phyloP scores from a whole-genome alignment of 164 flowering plant species.

The Dillenia suffruticosa region DNA sequence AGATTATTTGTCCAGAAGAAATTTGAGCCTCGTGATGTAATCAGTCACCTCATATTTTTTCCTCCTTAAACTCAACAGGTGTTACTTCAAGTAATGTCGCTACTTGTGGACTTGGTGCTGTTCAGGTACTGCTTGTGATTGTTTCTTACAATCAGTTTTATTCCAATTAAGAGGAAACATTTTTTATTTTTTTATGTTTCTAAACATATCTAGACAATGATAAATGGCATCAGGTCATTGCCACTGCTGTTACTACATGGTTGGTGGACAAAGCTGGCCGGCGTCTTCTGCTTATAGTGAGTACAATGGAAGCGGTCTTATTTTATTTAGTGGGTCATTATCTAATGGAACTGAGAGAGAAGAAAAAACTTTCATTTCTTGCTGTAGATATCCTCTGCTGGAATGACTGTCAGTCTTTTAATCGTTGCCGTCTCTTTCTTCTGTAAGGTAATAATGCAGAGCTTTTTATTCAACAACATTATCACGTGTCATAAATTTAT shows the following conservation, averaged over 20 bases:
- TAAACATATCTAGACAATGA: background rate
- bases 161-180: background rate
- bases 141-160: background rate
- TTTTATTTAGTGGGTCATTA: constrained; percentile 3
- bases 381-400: constrained; percentile 65
- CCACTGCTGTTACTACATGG: constrained; percentile 83
- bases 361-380: background rate
- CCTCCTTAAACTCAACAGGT: constrained; percentile 34
- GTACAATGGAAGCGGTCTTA: constrained; percentile 17
- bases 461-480: background rate
- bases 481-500: background rate
- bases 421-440: constrained; percentile 75
- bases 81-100: constrained; percentile 65
- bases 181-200: too few relatives aligned
- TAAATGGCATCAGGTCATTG: constrained; percentile 55
- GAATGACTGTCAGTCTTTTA: constrained; percentile 77
- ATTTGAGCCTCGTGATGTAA: too few relatives aligned
- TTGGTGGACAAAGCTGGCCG: constrained; percentile 89
- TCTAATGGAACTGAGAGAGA: background rate
- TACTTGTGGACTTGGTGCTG: constrained; percentile 69
- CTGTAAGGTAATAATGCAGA: constrained; percentile 39
- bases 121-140: constrained; percentile 54
- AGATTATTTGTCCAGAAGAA: too few relatives aligned
- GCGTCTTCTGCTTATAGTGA: constrained; percentile 81
- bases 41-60: constrained; percentile 10